Evolutionary conservation across 345 rosid genomes (phyloP), one percentile per base, ranked within the genome.

Genomic region (Ailanthus altissimus): DNA sequence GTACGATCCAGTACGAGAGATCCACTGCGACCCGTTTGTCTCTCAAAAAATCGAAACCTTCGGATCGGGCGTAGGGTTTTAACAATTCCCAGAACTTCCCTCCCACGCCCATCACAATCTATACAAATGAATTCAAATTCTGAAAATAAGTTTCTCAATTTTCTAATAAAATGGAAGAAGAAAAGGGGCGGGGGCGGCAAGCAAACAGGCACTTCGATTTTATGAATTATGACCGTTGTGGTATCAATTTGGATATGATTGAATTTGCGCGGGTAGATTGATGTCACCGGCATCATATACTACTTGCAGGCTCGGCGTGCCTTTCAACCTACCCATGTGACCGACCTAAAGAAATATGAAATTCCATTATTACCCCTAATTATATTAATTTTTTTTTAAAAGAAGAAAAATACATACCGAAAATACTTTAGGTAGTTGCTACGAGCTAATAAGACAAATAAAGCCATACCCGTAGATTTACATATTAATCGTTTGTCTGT

Each of bases 21-120:
- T 96, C 98, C 65, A 96, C 89, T 15, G 97, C 95, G 47, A 96
- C 95, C 50, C 90, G 86, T 78, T 92, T 93, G 45, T 85, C 81
- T 54, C 94, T 88, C 82, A 96, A 82, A 86, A 45, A 90, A 83
- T 87, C 92, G 75, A 77, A 85, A 12, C 93, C 97, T 77, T 93
- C 83, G 28, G 47, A 72, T 10, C 83, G 84, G 32, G 82, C 90
- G 50, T 82, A 85, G 84, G 97, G 98, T 81, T 84, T 91, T 12
- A 92, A 78, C 84, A 90, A 75, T 50, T 91, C 97, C 97, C 99
- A 96, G 86, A 96, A 93, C n/a, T 89, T 90, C 28, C 95, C 95
- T 26, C 97, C 95, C 11, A 91, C 91, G 21, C 97, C 99, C 98
- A 93, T 90, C 67, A 57, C 66, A 60, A 9, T 1, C n/a, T 15